Base-by-base conservation (phyloP, 140 eudicot species). In the Flaveria floridana region DNA sequence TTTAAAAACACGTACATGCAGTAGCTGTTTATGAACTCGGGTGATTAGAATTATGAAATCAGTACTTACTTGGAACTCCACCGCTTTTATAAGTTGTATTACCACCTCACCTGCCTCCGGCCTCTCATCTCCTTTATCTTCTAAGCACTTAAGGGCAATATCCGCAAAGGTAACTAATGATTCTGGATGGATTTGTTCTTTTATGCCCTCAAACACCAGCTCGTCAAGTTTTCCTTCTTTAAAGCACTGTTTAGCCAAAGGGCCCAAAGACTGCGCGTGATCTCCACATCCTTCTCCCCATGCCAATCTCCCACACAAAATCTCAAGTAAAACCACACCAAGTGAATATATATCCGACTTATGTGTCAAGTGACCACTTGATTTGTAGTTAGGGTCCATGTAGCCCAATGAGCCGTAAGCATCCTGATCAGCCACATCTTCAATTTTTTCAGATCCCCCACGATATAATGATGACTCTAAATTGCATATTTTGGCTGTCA, bases 331-430 rank as follows among this genome's bases (percentile, higher is more conserved):
- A 50, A 70, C 30, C 44, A 70, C 74, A 6, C 74, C 74, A 12
- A 70, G 37, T 12, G 74, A 70, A 50, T 70, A 70, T 70, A 70
- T 48, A 51, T 70, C 75, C 1, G 63, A 70, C 44, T 48, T 26
- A 0, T 50, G 15, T 2, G 62, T 70, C 10, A 50, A 23, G 48
- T 12, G 3, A 23, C 23, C 63, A 2, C 7, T 12, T 68, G 12
- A n/a, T 23, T 21, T 7, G 16, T 70, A 48, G 47, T 48, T 7
- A 1, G 75, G 75, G 62, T 70, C 75, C 21, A 70, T 0, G 75
- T 70, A 70, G 26, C 63, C 63, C 14, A 51, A 25, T 48, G 74
- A 20, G 20, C 65, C 26, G 7, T 55, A 19, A 55, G 13, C 65
- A 58, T 58, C 6, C 11, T 23, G 25, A 23, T 50, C 25, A n/a